Conservation (phyloP, 2,329 filamentous ascomycete genomes). For the Aureobasidium lini region DNA sequence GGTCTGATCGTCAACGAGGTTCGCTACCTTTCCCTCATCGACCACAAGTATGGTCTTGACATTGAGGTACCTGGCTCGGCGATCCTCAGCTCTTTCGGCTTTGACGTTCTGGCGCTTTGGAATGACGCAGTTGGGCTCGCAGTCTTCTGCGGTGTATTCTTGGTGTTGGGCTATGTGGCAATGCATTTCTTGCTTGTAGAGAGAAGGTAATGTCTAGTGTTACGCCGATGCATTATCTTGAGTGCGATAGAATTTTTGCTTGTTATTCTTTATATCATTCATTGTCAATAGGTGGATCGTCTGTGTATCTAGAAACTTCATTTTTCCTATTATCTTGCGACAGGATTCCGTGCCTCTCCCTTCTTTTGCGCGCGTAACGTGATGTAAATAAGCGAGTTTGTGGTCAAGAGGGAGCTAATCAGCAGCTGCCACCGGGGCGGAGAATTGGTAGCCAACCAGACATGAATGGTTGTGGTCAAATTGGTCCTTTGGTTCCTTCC, state of each 20-base stretch:
- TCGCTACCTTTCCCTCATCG: conserved; percentile 76
- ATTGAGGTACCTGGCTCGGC: conserved; percentile 93
- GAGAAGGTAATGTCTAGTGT: conserved; percentile 46
- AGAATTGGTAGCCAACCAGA: background rate
- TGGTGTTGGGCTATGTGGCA: conserved; percentile 78
- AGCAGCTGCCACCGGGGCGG: background rate
- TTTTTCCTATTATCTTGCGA: background rate
- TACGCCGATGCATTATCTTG: background rate
- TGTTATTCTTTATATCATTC: background rate
- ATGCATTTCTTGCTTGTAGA: conserved; percentile 94
- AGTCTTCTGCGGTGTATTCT: conserved; percentile 73
- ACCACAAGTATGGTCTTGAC: conserved; percentile 92
- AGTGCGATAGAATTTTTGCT: background rate
- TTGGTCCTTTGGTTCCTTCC: background rate
- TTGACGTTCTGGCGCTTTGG: conserved; percentile 82
- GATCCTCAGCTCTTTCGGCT: conserved; percentile 91
- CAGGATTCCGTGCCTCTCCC: background rate
- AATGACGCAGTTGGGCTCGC: conserved; percentile 72
- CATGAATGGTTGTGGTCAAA: no score
- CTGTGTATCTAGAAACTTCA: background rate
- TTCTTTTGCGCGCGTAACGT: background rate
- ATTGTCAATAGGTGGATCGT: background rate
- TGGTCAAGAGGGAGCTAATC: background rate
- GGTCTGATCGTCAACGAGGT: conserved; percentile 96
- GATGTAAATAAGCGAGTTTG: background rate